Conservation (phyloP, 2,329 filamentous ascomycete genomes). For the Aspergillus udagawae region DNA sequence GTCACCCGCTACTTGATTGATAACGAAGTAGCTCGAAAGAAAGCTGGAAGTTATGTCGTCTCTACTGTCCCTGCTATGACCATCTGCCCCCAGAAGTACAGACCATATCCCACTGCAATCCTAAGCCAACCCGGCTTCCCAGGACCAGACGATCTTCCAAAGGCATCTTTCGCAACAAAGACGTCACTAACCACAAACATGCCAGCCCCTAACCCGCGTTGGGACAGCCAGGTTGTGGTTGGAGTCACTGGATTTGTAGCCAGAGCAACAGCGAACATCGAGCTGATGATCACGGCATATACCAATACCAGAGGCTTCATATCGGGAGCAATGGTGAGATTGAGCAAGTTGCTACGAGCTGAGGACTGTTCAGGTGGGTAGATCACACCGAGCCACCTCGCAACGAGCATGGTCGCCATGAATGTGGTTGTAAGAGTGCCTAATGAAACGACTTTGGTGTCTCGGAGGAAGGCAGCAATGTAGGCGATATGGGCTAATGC, state of each 20-base stretch:
- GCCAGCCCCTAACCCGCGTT: slow-evolving; percentile 22
- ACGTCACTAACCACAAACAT: slow-evolving; percentile 31
- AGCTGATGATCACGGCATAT: slow-evolving; percentile 25
- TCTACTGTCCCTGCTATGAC: slow-evolving; percentile 16
- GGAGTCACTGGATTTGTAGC: slow-evolving; percentile 12
- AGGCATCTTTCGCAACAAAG: slow-evolving; percentile 29
- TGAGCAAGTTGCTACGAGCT: slow-evolving; percentile 17
- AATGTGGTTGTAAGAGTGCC: slow-evolving; percentile 14
- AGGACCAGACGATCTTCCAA: slow-evolving; percentile 13
- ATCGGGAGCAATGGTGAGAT: slow-evolving; percentile 18
- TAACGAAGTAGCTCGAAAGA: background rate
- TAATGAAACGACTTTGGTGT: slow-evolving; percentile 10
- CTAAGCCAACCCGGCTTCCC: slow-evolving; percentile 11
- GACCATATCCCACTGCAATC: slow-evolving; percentile 17
- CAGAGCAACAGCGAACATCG: slow-evolving; percentile 24
- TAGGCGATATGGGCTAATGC: slow-evolving; percentile 27
- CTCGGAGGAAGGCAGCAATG: slow-evolving; percentile 22
- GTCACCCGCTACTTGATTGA: background rate
- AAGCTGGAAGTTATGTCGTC: background rate
- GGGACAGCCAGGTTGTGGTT: slow-evolving; percentile 10
- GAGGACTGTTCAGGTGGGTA: slow-evolving; percentile 16
- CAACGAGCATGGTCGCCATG: slow-evolving; percentile 13
- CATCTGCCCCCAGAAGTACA: slow-evolving; percentile 30
- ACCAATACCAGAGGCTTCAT: slow-evolving; percentile 22
- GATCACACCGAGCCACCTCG: slow-evolving; percentile 24